Evolutionary conservation across 2,329 filamentous ascomycete species (phyloP).

Genomic region (Capronia coronata): DNA sequence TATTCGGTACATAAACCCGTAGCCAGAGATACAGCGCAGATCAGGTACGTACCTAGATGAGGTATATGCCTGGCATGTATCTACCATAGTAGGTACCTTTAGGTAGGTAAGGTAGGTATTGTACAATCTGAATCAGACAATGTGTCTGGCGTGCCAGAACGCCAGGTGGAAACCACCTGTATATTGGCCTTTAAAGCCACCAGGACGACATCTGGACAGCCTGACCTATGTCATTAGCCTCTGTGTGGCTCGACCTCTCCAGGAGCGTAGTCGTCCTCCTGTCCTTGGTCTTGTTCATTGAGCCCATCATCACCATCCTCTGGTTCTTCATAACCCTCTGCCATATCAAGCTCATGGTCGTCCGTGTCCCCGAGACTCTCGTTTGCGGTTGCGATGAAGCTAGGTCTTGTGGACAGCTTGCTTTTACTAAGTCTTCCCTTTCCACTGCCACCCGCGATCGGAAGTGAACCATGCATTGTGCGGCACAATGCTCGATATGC

Average conservation of each 20-base stretch:
- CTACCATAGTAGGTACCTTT: too few species aligned
- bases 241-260: background rate
- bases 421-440: slow-evolving; percentile 12
- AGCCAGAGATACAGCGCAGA: too few species aligned
- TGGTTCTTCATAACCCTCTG: slow-evolving; percentile 10
- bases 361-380: too few species aligned
- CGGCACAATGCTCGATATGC: slow-evolving; percentile 20
- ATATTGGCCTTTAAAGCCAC: too few species aligned
- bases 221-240: background rate
- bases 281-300: slow-evolving; percentile 8
- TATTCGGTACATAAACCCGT: too few species aligned
- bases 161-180: too few species aligned
- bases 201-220: too few species aligned
- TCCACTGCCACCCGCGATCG: slow-evolving; percentile 8
- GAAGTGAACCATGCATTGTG: slow-evolving; percentile 8
- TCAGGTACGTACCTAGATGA: too few species aligned
- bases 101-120: too few species aligned
- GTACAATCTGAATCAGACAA: too few species aligned
- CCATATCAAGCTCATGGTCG: slow-evolving; percentile 4
- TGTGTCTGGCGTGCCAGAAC: too few species aligned
- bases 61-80: too few species aligned
- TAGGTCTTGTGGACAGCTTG: slow-evolving; percentile 2
- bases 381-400: slow-evolving; percentile 6
- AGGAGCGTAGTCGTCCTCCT: slow-evolving; percentile 7
- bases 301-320: slow-evolving; percentile 15